Percentiles rank a stretch among this genome's conserved stretches.
phyloP scores from a whole-genome alignment of 345 rosid species.

The Garcia nutans region DNA sequence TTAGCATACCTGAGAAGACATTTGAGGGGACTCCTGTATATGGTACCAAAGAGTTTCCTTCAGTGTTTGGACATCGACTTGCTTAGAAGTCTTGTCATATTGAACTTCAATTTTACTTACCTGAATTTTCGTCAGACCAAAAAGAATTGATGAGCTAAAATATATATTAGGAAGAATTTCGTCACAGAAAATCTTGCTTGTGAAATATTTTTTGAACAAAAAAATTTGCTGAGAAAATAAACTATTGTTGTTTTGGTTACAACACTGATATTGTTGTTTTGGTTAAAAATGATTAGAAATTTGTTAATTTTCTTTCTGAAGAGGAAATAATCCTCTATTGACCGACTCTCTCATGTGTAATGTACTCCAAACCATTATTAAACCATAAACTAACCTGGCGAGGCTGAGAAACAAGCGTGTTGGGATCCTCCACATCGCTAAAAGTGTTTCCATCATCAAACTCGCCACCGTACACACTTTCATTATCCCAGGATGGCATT shows the following conservation, averaged over 20 bases:
- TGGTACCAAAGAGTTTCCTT: constrained; percentile 87
- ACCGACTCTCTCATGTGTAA: too few species aligned
- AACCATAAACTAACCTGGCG: constrained; percentile 59
- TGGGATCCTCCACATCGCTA: constrained; percentile 59
- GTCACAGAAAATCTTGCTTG: too few species aligned
- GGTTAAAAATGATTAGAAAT: not conserved
- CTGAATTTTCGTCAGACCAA: constrained; percentile 31
- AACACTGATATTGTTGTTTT: not conserved
- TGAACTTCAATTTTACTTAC: constrained; percentile 75
- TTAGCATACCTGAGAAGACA: constrained; percentile 42
- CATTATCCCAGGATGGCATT: constrained; percentile 62
- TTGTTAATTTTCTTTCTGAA: not conserved
- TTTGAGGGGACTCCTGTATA: constrained; percentile 50
- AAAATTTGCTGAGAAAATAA: not conserved
- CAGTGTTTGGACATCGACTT: constrained; percentile 83
- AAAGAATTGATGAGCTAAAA: too few species aligned
- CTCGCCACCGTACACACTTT: constrained; percentile 46
- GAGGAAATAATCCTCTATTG: not conserved
- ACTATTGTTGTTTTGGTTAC: not conserved
- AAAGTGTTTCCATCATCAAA: constrained; percentile 54
- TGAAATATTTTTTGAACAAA: not conserved
- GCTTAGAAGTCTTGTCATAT: constrained; percentile 87
- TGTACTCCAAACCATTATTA: not conserved
- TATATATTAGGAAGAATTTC: too few species aligned
- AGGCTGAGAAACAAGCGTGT: constrained; percentile 77